Evolutionary conservation across 2,329 filamentous ascomycete genomes (phyloP).

Genomic region (Arthrobotrys entomopaga): DNA sequence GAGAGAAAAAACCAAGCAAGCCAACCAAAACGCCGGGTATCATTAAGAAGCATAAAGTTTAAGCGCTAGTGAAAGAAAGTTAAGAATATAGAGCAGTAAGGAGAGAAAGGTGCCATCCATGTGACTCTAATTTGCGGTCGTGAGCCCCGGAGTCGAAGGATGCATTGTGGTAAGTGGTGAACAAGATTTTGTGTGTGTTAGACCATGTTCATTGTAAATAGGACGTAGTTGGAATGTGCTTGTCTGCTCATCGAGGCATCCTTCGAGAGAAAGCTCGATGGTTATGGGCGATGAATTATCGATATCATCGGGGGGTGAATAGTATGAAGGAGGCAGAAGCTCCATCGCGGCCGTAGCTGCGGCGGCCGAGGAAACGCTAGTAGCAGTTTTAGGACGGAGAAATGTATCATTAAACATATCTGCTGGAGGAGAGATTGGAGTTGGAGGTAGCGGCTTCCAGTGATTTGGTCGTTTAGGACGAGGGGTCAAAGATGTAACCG

Average conservation of each 20-base stretch:
- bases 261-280: constrained; percentile 53
- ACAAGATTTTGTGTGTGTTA: constrained; percentile 35
- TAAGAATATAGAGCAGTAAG: constrained; percentile 3
- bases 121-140: constrained; percentile 2
- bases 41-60: constrained; percentile 37
- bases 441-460: constrained; percentile 53
- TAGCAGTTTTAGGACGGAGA: constrained; percentile 23
- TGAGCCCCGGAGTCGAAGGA: constrained; percentile 27
- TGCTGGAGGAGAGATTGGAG: constrained; percentile 43
- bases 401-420: constrained; percentile 37
- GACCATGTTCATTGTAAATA: constrained; percentile 29
- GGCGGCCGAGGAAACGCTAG: constrained; percentile 5
- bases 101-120: not conserved
- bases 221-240: constrained; percentile 52
- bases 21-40: constrained; percentile 52
- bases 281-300: constrained; percentile 47
- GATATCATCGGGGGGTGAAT: too few relatives aligned
- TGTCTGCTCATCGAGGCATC: constrained; percentile 42
- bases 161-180: constrained; percentile 40
- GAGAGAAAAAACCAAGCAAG: not conserved
- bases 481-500: constrained; percentile 43
- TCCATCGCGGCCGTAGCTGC: too few relatives aligned
- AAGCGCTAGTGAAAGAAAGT: constrained; percentile 6
- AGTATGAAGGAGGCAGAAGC: too few relatives aligned
- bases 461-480: constrained; percentile 43